Percentiles rank a stretch among this genome's conserved stretches.
These are phyloP conservation scores for Smallanthus sonchifolius DNA, from an alignment of 129 eudicot genomes.

Conservation along the genomic window DNA sequence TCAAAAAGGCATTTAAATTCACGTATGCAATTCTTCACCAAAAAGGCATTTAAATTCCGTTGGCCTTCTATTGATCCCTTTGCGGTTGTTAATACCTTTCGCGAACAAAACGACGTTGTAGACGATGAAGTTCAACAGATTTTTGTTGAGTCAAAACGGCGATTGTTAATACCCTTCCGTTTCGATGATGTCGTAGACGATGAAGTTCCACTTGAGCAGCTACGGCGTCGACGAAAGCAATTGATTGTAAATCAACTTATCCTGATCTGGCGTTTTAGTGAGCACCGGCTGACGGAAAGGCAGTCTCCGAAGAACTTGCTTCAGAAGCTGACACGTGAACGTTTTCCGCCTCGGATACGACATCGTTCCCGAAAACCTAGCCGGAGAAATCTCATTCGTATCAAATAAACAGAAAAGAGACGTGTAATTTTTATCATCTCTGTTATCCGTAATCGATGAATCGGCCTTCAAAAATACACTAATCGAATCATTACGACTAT, in stretches of 20 bases:
- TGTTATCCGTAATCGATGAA: slow-evolving; percentile 12
- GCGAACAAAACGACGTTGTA: too few species aligned
- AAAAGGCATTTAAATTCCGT: slow-evolving; percentile 64
- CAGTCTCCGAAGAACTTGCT: slow-evolving; percentile 40
- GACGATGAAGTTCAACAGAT: too few species aligned
- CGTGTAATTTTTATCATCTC: background rate
- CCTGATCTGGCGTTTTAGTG: slow-evolving; percentile 8
- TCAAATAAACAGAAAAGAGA: slow-evolving; percentile 39
- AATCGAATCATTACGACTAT: background rate
- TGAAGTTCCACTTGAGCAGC: slow-evolving; percentile 56
- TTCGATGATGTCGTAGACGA: slow-evolving; percentile 51
- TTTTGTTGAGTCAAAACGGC: too few species aligned
- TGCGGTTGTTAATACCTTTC: too few species aligned
- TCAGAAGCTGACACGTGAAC: slow-evolving; percentile 50
- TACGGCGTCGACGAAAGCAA: slow-evolving; percentile 23
- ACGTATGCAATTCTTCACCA: too few species aligned
- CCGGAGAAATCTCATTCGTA: slow-evolving; percentile 41
- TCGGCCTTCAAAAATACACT: background rate
- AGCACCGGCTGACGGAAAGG: slow-evolving; percentile 56
- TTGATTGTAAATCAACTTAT: background rate
- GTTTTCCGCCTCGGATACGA: slow-evolving; percentile 38
- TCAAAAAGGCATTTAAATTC: too few species aligned
- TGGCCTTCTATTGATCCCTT: slow-evolving; percentile 54
- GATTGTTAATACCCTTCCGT: slow-evolving; percentile 62
- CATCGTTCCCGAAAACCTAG: slow-evolving; percentile 43